These are phyloP conservation scores for Hypomyces rosellus DNA, from an alignment of 2,329 filamentous ascomycete genomes.

Conservation along the genomic window DNA sequence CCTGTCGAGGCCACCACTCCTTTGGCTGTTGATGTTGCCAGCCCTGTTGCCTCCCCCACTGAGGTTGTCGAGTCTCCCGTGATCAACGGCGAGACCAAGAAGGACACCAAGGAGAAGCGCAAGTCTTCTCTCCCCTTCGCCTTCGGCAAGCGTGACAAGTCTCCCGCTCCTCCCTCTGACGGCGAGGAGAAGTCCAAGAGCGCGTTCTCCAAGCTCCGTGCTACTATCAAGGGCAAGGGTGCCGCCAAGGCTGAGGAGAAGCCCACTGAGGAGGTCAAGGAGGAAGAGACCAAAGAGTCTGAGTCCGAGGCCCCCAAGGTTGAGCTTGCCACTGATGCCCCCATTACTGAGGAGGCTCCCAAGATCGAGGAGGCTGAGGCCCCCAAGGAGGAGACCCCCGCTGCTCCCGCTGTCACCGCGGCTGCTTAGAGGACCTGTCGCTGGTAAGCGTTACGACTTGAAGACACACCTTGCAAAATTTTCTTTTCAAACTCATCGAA, in stretches of 20 bases:
- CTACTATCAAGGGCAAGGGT: constrained; percentile 46
- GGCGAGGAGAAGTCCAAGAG: constrained; percentile 48
- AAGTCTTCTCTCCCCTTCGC: constrained; percentile 71
- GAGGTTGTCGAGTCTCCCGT: constrained; percentile 42
- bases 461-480: constrained; percentile 18
- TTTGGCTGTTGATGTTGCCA: constrained; percentile 48
- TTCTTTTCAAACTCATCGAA: constrained; percentile 18
- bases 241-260: constrained; percentile 39
- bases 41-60: constrained; percentile 39
- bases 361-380: constrained; percentile 27
- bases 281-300: constrained; percentile 27
- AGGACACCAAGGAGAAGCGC: constrained; percentile 73
- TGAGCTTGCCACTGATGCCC: constrained; percentile 14
- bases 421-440: constrained; percentile 39
- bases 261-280: constrained; percentile 28
- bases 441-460: constrained; percentile 20
- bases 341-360: constrained; percentile 15
- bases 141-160: constrained; percentile 71
- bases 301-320: constrained; percentile 30
- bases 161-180: constrained; percentile 50
- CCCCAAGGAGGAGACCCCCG: constrained; percentile 32
- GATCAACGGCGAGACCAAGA: constrained; percentile 50
- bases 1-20: constrained; percentile 52
- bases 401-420: constrained; percentile 44
- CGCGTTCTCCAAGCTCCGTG: constrained; percentile 55